Base-by-base conservation (phyloP, 495 filamentous ascomycete species). In the Sphaerosporella brunnea region DNA sequence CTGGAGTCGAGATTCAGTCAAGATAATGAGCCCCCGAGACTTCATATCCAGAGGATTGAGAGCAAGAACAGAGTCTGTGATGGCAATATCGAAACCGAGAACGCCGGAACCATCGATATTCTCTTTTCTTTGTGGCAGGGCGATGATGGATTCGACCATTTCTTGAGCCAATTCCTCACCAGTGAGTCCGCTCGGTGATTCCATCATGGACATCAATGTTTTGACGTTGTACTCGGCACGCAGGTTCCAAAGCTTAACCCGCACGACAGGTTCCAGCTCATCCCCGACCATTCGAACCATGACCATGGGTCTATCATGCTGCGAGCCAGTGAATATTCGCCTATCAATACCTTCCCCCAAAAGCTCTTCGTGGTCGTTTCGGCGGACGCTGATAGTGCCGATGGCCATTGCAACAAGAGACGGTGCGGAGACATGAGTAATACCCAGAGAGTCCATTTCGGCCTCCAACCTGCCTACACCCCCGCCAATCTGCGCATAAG, bases 181-280 rank as follows among this genome's bases (percentile, higher is more conserved):
- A n/a, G 75, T 80, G 5, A 70, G 68, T 32, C 79, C 70, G n/a
- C 77, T 74, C 7, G 69, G 65, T 1, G 87, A 65, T 2, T 74
- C 78, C 28, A 92, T 69, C 11, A 92, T 66, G 36, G 81, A 80
- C 67, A 90, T 80, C 3, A 94, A 56, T 4, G 80, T 82, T 2
- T 82, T 70, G 9, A 95, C 76, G 5, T 76, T 77, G 62, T 99
- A 96, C 52, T 99, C 92, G 16, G 82, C 56, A 44, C 76, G 77
- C 10, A 93, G 45, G 51, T 87, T 82, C 62, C 79, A 77, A 23
- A 95, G 61, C 60, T 92, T 92, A 50, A 95, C 56, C 61, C 87
- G 93, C 45, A 93, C 65, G 10, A 84, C 78, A 0, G 92, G 86
- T 47, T 95, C 87, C 65, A 92, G 82, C 55, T 95, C 92, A 60